Base-by-base conservation (phyloP, 192 early-diverging fungal species). In the Podila clonocystis region DNA sequence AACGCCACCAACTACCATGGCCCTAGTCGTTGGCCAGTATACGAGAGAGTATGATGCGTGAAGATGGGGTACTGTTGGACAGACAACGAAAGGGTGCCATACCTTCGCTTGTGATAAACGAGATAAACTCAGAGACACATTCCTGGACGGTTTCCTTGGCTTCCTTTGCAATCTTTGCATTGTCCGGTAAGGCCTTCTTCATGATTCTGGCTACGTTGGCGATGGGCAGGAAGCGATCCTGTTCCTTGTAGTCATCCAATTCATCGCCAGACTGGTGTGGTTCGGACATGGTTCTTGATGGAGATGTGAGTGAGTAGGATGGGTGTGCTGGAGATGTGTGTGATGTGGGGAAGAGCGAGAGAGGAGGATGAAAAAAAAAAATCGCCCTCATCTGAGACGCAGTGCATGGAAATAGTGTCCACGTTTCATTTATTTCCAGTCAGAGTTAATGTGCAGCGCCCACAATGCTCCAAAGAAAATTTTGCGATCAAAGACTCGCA, bases 91-190 rank as follows among this genome's bases (percentile, higher is more conserved):
- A 55, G 11, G 9, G 24, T 4, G 59, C 13, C 59, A 26, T 69
- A 74, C 92, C 91, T 92, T 99, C 98, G 74, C 95, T 96, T 22
- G 98, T 98, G 52, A 99, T 93, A 72, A 99, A 99, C 26, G 94
- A 93, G 82, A 99, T 98, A 78, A 99, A 99, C 86, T 99, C 98
- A 22, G 94, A 95, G 9, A 98, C 98, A 78, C 97, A 99, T 77
- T 99, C 97, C 86, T 96, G 93, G 0, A 97, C 91, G 61, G 94
- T 95, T 65, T 96, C 96, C 75, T 99, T 99, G 50, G 98, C 97
- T 63, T 99, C 98, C 73, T 98, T 98, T 24, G 97, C 95, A 63
- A 99, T 97, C 73, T 99, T 99, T 34, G 96, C 95, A 83, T 97
- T 99, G 34, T 97, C 96, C 0, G 98, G 98, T 33, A 99, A 87